phyloP scores from a whole-genome alignment of 2,329 filamentous ascomycete genomes.

The Tetracladium maxilliforme region DNA sequence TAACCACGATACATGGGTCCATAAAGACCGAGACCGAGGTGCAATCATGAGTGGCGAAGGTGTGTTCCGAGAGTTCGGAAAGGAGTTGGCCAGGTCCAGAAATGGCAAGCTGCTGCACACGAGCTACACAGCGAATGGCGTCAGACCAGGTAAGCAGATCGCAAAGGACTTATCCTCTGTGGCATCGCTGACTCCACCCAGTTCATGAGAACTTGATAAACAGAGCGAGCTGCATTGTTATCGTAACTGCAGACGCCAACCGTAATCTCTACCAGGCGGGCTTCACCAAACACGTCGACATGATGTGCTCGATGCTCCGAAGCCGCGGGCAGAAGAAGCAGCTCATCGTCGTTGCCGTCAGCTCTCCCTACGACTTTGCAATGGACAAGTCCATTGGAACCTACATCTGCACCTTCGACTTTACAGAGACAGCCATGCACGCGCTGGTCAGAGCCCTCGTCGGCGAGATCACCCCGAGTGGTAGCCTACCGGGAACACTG shows the following conservation, averaged over 20 bases:
- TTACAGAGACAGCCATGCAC: constrained; percentile 81
- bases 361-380: constrained; percentile 92
- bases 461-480: constrained; percentile 50
- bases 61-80: constrained; percentile 80
- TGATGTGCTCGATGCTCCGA: constrained; percentile 80
- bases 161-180: constrained; percentile 78
- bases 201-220: background rate
- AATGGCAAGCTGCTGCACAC: constrained; percentile 83
- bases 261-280: constrained; percentile 86
- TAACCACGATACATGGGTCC: constrained; percentile 39
- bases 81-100: constrained; percentile 71
- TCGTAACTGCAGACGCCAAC: constrained; percentile 88
- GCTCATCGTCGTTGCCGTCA: constrained; percentile 80
- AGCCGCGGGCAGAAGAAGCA: constrained; percentile 74
- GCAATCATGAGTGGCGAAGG: constrained; percentile 81
- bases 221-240: constrained; percentile 12
- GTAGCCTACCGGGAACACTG: constrained; percentile 56
- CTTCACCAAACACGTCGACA: constrained; percentile 90
- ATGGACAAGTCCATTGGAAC: constrained; percentile 84
- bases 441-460: constrained; percentile 74
- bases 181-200: constrained; percentile 29
- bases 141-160: constrained; percentile 85
- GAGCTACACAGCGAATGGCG: constrained; percentile 86
- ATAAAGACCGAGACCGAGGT: constrained; percentile 42
- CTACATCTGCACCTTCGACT: constrained; percentile 92